Base-by-base conservation (phyloP, 2,329 filamentous ascomycete genomes). In the Apiospora arundinis region DNA sequence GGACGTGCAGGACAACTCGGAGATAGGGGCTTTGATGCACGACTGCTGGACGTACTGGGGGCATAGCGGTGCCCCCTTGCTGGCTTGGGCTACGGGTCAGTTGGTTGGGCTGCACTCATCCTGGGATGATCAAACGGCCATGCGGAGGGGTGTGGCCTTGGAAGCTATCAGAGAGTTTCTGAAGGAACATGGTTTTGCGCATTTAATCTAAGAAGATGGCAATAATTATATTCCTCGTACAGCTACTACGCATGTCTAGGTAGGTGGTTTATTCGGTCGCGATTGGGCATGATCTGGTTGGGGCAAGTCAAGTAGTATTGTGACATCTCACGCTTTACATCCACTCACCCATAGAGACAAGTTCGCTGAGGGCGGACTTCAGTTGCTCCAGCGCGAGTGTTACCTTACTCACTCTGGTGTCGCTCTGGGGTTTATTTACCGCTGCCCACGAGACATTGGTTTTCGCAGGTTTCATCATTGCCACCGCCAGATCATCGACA, bases 1-100 rank as follows among this genome's bases (percentile, higher is more conserved):
- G 68, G 83, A 88, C 75, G 76, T 80, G 2, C 83, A 88, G 69
- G 84, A 89, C 72, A 88, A 88, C 73, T 81, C 80, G 1, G 84
- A 86, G 32, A 88, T 89, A 69, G 87, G 86, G 1, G 82, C 82
- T 0, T 73, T 89, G 74, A 85, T 82, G 81, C 87, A 89, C 75
- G 83, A 85, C 74, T 86, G 85, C 71, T 89, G 87, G 87, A 89
- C 86, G 1, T 89, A 88, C 76, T 88, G 87, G 87, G 87, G 87
- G 1, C 86, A 88, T 75, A 87, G 83, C 28, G 86, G 86, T 3
- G 87, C 86, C 6, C 85, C 85, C 1, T 76, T 89, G 21, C 73
- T 88, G n/a, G 76, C 82, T 21, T 69, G 72, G 42, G 75, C 72
- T n/a, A 79, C 78, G 16, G 84, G 84, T 0, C 74, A 37, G 12